A percentile compares a stretch with the other conserved stretches of the same genome.
These are phyloP conservation scores for Saussurea involucrata DNA, from an alignment of 129 eudicot species.

Conservation along the genomic window DNA sequence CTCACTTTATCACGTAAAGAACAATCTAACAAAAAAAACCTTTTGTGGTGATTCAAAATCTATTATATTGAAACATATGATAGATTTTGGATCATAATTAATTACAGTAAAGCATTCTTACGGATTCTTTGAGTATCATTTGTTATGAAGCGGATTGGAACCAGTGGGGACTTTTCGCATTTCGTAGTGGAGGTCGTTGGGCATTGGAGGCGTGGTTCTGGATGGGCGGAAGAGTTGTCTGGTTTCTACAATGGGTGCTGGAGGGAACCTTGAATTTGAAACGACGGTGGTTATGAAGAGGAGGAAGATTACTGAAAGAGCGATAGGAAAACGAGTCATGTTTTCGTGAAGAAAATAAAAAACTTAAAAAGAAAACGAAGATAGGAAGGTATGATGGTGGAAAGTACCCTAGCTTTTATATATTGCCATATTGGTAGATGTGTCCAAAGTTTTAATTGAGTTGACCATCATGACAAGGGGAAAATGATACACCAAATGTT, in stretches of 20 bases:
- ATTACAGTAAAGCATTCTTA: slow-evolving; percentile 10
- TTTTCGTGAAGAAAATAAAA: slow-evolving; percentile 4
- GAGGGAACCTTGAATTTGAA: slow-evolving; percentile 10
- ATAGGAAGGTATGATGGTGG: slow-evolving; percentile 27
- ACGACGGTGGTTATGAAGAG: slow-evolving; percentile 12
- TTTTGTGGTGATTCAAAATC: slow-evolving; percentile 26
- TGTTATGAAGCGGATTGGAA: slow-evolving; percentile 39
- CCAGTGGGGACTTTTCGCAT: slow-evolving; percentile 35
- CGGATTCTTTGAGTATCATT: slow-evolving; percentile 18
- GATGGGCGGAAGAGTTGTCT: slow-evolving; percentile 22
- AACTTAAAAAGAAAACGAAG: slow-evolving; percentile 5
- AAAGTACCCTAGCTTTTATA: slow-evolving; percentile 29
- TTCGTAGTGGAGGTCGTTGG: slow-evolving; percentile 13
- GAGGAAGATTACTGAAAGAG: slow-evolving; percentile 18
- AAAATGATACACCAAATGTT: not conserved
- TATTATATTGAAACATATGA: slow-evolving; percentile 12
- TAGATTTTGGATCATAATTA: slow-evolving; percentile 22
- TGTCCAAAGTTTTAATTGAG: slow-evolving; percentile 17
- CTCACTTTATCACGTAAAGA: not conserved
- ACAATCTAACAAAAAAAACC: not conserved
- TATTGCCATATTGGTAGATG: slow-evolving; percentile 23
- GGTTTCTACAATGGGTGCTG: slow-evolving; percentile 4
- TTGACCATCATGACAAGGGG: not conserved
- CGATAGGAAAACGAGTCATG: slow-evolving; percentile 33
- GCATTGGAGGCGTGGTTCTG: slow-evolving; percentile 24